phyloP scores from a whole-genome alignment of 208 protist species.

The Wallacemonas sp. region DNA sequence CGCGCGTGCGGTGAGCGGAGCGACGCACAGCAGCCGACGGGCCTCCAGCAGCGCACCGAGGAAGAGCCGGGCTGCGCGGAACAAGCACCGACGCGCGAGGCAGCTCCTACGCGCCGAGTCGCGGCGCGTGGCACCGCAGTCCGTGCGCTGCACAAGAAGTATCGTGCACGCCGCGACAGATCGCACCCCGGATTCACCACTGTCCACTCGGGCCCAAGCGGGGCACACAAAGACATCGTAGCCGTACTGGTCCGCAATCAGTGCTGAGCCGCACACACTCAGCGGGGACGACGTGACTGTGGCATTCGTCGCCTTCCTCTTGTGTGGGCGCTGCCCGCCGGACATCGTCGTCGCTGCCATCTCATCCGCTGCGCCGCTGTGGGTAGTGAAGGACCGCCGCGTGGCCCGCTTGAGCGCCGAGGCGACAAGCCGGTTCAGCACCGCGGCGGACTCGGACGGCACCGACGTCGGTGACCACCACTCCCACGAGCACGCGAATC shows the following conservation, averaged over 20 bases:
- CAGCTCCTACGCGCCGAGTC: too few species aligned
- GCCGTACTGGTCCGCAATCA: too few species aligned
- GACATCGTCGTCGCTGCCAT: too few species aligned
- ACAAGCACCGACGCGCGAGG: constrained; percentile 12
- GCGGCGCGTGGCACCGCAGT: too few species aligned
- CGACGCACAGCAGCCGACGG: not conserved
- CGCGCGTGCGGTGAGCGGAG: not conserved
- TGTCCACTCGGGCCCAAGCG: not conserved
- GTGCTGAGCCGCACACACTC: too few species aligned
- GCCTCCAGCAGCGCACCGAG: constrained; percentile 5
- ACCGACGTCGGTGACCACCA: constrained; percentile 31
- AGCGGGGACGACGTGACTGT: too few species aligned
- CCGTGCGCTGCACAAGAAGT: not conserved
- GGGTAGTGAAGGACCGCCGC: not conserved
- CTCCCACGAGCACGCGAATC: constrained; percentile 47
- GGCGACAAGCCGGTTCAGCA: not conserved
- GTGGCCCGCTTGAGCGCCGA: not conserved
- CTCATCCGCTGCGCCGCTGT: too few species aligned
- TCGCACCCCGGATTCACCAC: constrained; percentile 13
- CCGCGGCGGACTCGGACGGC: not conserved
- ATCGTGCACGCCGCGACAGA: not conserved
- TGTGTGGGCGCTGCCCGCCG: too few species aligned
- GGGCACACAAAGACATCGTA: constrained; percentile 2
- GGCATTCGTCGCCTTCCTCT: too few species aligned
- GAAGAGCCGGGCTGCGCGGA: constrained; percentile 26